phyloP scores from a whole-genome alignment of 306 rosid genomes.

The Glycine latifolia region DNA sequence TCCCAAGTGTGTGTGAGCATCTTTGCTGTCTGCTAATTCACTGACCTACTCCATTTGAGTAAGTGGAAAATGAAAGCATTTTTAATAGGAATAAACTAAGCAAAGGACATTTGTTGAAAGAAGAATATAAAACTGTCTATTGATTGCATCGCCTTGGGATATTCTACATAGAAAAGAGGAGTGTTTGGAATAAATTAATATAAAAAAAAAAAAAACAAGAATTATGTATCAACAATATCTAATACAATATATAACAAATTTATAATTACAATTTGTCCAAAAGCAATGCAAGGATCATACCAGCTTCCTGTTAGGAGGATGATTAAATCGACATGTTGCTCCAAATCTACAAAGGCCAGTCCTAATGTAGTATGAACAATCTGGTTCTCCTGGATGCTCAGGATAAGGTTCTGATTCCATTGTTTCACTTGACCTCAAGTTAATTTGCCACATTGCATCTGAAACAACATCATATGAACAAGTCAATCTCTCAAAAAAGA shows the following conservation, averaged over 20 bases:
- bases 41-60: background rate
- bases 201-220: background rate
- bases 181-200: slow-evolving; percentile 6
- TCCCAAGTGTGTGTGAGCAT: background rate
- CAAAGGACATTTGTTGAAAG: background rate
- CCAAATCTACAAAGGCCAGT: slow-evolving; percentile 98
- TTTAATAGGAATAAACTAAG: slow-evolving; percentile 24
- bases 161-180: background rate
- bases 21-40: slow-evolving; percentile 7
- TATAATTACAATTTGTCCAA: slow-evolving; percentile 31
- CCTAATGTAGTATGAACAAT: slow-evolving; percentile 94
- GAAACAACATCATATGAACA: slow-evolving; percentile 50
- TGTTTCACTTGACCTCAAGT: slow-evolving; percentile 83
- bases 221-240: slow-evolving; percentile 14
- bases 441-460: slow-evolving; percentile 98
- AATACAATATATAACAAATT: slow-evolving; percentile 10
- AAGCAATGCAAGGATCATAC: slow-evolving; percentile 59
- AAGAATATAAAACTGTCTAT: background rate
- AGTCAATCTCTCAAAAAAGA: slow-evolving; percentile 34
- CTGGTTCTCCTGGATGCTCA: slow-evolving; percentile 92
- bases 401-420: slow-evolving; percentile 94
- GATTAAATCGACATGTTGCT: slow-evolving; percentile 93
- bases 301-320: slow-evolving; percentile 96
- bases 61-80: slow-evolving; percentile 9
- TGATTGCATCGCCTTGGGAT: slow-evolving; percentile 19